Evolutionary conservation across 2,329 filamentous ascomycete genomes (phyloP).

Genomic region (Fusarium sterilihyphosum): DNA sequence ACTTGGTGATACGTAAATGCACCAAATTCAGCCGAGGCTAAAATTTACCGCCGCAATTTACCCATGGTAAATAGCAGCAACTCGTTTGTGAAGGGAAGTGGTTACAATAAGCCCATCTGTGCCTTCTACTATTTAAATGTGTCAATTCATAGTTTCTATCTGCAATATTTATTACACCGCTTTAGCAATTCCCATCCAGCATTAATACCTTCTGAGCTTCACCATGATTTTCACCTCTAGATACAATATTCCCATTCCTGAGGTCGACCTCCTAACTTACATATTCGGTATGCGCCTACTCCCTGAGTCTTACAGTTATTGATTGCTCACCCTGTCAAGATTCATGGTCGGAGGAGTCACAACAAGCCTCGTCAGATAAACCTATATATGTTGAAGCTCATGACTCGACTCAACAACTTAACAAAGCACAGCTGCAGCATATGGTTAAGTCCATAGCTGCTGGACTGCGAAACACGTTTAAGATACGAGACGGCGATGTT

Average conservation of each 20-base stretch:
- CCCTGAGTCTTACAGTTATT: fast-evolving
- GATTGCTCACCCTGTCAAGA: neutral
- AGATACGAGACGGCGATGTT: neutral
- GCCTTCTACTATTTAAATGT: neutral
- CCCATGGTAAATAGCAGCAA: no score
- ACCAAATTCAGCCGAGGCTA: no score
- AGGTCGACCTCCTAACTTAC: neutral
- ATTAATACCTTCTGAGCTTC: fast-evolving
- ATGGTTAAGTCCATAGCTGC: neutral
- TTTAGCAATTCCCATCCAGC: fast-evolving
- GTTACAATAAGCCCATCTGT: no score
- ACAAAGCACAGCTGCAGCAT: neutral
- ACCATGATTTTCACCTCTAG: neutral
- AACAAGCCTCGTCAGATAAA: neutral
- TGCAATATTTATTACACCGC: fast-evolving
- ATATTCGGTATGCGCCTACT: neutral
- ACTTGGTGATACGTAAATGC: neutral
- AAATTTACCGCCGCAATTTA: no score
- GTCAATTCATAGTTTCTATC: fast-evolving
- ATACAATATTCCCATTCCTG: neutral
- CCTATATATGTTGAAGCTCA: neutral
- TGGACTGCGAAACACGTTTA: neutral
- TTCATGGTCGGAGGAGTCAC: neutral
- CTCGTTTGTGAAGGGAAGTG: no score
- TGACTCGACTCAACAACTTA: neutral